Percentiles rank a stretch among this genome's conserved stretches.
Evolutionary conservation across 495 filamentous ascomycete species (phyloP).

Genomic region (Elasticomyces elasticus): DNA sequence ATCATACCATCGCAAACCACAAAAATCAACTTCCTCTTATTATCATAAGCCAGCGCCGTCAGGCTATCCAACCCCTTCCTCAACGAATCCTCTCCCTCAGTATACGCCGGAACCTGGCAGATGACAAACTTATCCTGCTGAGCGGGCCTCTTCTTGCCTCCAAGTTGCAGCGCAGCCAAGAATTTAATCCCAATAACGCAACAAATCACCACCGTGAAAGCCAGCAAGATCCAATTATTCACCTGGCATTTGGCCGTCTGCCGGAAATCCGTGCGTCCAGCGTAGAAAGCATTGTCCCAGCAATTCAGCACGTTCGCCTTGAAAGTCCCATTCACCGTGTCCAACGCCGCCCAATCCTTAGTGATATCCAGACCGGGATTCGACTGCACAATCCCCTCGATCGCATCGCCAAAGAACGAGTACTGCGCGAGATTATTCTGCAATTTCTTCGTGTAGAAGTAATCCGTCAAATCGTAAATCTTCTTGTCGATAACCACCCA

Average conservation of each 20-base stretch:
- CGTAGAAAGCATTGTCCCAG: constrained; percentile 73
- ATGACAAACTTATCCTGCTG: constrained; percentile 98
- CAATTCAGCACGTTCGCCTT: constrained; percentile 58
- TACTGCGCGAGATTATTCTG: constrained; percentile 44
- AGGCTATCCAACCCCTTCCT: constrained; percentile 88
- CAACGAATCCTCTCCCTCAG: constrained; percentile 89
- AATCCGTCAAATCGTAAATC: constrained; percentile 85
- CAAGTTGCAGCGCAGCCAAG: constrained; percentile 85
- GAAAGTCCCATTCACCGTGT: constrained; percentile 34
- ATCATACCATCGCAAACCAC: constrained; percentile 95
- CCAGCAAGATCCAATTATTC: constrained; percentile 85
- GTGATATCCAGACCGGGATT: constrained; percentile 74
- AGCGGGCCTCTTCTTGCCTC: constrained; percentile 76
- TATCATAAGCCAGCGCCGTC: constrained; percentile 90
- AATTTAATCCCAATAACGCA: constrained; percentile 79
- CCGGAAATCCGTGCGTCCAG: constrained; percentile 78
- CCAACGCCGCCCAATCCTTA: constrained; percentile 41
- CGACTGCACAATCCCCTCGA: constrained; percentile 57
- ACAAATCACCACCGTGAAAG: constrained; percentile 74
- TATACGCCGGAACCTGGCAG: constrained; percentile 95
- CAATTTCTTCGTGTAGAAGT: constrained; percentile 58
- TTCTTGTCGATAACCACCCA: constrained; percentile 70
- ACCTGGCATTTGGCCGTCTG: constrained; percentile 64
- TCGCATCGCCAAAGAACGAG: constrained; percentile 54
- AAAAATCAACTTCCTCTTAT: constrained; percentile 90